phyloP scores from a whole-genome alignment of 1,139 yeast species.

The Yamadazyma conglobata region DNA sequence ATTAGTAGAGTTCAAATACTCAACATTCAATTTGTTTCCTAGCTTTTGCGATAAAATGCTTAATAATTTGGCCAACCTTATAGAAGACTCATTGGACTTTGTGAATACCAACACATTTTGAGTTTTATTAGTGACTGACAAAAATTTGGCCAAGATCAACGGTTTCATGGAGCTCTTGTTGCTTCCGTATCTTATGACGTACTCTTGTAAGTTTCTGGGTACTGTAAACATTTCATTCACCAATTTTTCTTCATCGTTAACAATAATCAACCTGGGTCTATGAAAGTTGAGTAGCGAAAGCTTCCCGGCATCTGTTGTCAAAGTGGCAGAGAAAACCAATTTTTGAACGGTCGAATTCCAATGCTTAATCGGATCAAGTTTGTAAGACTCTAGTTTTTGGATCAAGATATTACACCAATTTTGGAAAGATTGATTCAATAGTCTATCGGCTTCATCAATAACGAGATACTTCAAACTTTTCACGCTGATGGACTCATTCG shows the following conservation, averaged over 20 bases:
- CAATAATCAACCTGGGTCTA: constrained; percentile 68
- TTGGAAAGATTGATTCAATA: constrained; percentile 87
- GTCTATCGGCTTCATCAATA: constrained; percentile 92
- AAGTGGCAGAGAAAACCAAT: constrained; percentile 86
- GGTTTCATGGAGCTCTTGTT: constrained; percentile 71
- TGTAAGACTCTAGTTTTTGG: constrained; percentile 34
- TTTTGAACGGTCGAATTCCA: constrained; percentile 45
- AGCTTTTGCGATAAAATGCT: constrained; percentile 38
- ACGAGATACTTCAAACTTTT: constrained; percentile 63
- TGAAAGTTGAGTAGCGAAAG: constrained; percentile 65
- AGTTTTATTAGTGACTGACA: constrained; percentile 32
- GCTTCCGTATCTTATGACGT: constrained; percentile 47
- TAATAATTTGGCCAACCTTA: constrained; percentile 66
- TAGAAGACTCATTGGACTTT: constrained; percentile 82
- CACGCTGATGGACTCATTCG: constrained; percentile 36
- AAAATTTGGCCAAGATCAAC: constrained; percentile 56
- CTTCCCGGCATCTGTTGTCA: constrained; percentile 90
- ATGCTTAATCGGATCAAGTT: constrained; percentile 3
- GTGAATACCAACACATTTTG: constrained; percentile 63
- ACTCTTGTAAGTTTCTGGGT: constrained; percentile 56
- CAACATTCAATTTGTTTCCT: constrained; percentile 16
- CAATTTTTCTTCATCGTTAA: constrained; percentile 52
- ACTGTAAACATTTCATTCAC: constrained; percentile 52
- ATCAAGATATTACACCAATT: constrained; percentile 84
- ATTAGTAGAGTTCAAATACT: constrained; percentile 50